Base-by-base conservation (phyloP, 306 rosid species). In the Acacia acuminata region DNA sequence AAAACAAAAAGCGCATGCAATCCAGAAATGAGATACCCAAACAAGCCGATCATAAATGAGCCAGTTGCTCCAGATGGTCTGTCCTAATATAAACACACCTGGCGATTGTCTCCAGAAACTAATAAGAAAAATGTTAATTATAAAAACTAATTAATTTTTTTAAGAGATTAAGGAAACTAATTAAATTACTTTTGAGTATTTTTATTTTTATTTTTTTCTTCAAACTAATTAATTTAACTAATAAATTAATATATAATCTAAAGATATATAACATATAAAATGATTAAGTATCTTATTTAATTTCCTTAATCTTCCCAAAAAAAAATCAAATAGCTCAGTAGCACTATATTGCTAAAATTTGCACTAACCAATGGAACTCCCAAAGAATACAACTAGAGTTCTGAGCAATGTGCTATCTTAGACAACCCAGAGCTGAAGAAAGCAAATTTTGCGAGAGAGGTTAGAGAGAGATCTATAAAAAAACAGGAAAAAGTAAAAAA, bases 391-490 rank as follows among this genome's bases (percentile, higher is more conserved):
- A 9, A 55, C 63, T 20, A 44, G 51, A 42, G 74, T 22, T 22
- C 24, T 3, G 40, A 7, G 19, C 11, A 19, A 61, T 82, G 84
- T 80, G 78, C 72, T 44, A 44, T 34, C 65, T 48, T 22, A 60
- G 30, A 43, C 16, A 68, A 71, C 78, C 68, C 40, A 20, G 76
- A 81, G 56, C 12, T 34, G 65, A 75, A 79, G 58, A 22, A 71
- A 71, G 75, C 65, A 64, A 40, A 55, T 16, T 36, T 68, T 79
- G 86, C 48, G 48, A 63, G 81, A 61, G 76, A 85, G 40, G 40
- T 5, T 5, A 36, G 40, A 36, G 83, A 86, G 82, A 85, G 76
- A 84, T 76, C 40, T 36, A 36, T 36, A 36, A 36, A 36, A 36
- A 36, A 36, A 36, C 8, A 5, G 40, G 40, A 36, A 36, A 36